Evolutionary conservation across 257 asterid genomes (phyloP), one percentile per base, ranked within the genome.

Genomic region (Henckelia pumila): DNA sequence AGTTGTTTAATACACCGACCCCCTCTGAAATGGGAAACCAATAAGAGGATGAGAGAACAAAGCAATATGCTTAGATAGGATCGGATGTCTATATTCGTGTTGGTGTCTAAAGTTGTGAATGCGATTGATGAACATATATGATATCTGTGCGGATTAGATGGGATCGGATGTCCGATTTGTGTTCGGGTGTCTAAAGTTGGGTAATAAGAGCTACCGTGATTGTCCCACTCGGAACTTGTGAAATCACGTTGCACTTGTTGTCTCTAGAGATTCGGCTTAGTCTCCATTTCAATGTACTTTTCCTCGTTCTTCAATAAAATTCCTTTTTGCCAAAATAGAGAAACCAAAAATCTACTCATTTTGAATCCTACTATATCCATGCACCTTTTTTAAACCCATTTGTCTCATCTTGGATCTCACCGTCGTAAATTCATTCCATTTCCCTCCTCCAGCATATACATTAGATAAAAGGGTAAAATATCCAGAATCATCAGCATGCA

Each of bases 391-490:
- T 59, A 88, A 69, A 33, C 85, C 83, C 28, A 62, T 67, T 26
- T 73, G 81, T 72, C 66, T 82, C 88, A 92, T 88, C 73, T 71
- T 83, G 65, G 85, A 78, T 71, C 83, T 89, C 71, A 85, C 84
- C 71, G 24, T 67, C 50, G 25, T 68, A 47, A 64, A 74, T 68
- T 88, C 90, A 44, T 76, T 61, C 98, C 97, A 92, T 63, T 86
- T 87, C 47, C 87, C 97, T 14, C 77, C 95, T 72, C 81, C 95
- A 24, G 93, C 96, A 82, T 75, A 88, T n/a, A 86, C 71, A 78
- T 89, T 89, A 44, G 89, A 79, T 76, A 92, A 52, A 40, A 88
- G 77, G 14, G 82, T 83, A 40, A 84, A 85, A 75, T 79, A 89
- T n/a, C 97, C 98, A 0, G 87, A 81, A 77, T 92, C 98, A 68